phyloP scores from a whole-genome alignment of 176 grass and related monocot species.

The Carex littledalei region DNA sequence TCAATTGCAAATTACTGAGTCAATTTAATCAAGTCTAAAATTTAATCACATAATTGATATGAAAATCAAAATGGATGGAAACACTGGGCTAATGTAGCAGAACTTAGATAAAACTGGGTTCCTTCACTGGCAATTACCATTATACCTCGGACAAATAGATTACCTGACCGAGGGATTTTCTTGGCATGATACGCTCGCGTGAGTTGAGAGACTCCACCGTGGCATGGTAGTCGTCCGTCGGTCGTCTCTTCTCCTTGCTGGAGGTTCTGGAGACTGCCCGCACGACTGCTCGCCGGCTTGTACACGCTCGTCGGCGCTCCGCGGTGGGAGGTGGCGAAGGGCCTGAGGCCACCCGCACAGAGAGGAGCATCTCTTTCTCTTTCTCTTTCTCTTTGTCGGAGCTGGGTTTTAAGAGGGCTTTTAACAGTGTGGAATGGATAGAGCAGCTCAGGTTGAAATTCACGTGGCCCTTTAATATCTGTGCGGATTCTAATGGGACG shows the following conservation, averaged over 20 bases:
- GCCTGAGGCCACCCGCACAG: background rate
- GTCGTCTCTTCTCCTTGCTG: slow-evolving; percentile 5
- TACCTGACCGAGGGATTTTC: slow-evolving; percentile 92
- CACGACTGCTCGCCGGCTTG: background rate
- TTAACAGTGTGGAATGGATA: background rate
- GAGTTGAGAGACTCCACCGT: slow-evolving; percentile 81
- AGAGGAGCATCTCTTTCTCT: slow-evolving; percentile 16
- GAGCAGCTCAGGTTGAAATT: too few relatives aligned
- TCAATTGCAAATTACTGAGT: background rate
- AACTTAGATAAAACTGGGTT: background rate
- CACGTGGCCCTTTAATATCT: too few relatives aligned
- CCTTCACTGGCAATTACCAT: background rate
- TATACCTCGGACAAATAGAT: background rate
- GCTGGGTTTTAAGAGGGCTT: slow-evolving; percentile 18
- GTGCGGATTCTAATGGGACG: too few relatives aligned
- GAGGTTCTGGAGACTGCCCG: background rate
- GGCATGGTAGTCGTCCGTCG: slow-evolving; percentile 58
- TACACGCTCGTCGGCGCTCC: background rate
- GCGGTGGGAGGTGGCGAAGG: slow-evolving; percentile 22
- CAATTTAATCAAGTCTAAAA: background rate
- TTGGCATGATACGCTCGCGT: slow-evolving; percentile 56
- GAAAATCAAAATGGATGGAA: background rate
- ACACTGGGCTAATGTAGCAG: background rate
- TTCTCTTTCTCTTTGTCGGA: background rate
- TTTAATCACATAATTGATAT: background rate